phyloP scores from a whole-genome alignment of 1,284 basidiomycete genomes.

The Amylostereum areolatum region DNA sequence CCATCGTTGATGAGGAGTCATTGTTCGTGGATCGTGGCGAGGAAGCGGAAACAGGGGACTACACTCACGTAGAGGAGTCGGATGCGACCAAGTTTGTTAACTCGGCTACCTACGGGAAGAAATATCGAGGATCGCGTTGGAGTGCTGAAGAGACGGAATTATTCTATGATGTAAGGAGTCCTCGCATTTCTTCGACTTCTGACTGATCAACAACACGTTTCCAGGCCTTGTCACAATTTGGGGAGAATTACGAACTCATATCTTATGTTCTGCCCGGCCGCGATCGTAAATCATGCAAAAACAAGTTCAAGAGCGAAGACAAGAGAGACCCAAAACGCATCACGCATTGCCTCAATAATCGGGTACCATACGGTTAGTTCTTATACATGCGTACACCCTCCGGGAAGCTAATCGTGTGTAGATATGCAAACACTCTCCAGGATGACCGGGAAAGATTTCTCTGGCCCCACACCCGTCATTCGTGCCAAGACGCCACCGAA shows the following conservation, averaged over 20 bases:
- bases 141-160: constrained; percentile 79
- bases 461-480: constrained; percentile 71
- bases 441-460: constrained; percentile 78
- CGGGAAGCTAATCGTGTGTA: constrained; percentile 19
- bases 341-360: constrained; percentile 59
- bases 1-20: constrained; percentile 76
- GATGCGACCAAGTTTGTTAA: constrained; percentile 82
- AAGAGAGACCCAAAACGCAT: constrained; percentile 69
- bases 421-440: constrained; percentile 65
- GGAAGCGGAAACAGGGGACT: constrained; percentile 59
- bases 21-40: constrained; percentile 65
- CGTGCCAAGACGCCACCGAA: constrained; percentile 39
- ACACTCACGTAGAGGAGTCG: constrained; percentile 79
- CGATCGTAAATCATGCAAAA: constrained; percentile 85
- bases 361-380: constrained; percentile 56
- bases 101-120: constrained; percentile 75
- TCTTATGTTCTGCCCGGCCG: constrained; percentile 80
- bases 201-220: constrained; percentile 1
- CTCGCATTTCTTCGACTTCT: constrained; percentile 1
- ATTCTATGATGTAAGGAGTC: constrained; percentile 72
- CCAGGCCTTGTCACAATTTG: constrained; percentile 81
- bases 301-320: constrained; percentile 88
- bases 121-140: constrained; percentile 75
- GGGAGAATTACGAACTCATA: constrained; percentile 90
- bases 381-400: background rate